Evolutionary conservation across 2,329 filamentous ascomycete genomes (phyloP), one percentile per base, ranked within the genome.

Genomic region (Talaromyces sp.): DNA sequence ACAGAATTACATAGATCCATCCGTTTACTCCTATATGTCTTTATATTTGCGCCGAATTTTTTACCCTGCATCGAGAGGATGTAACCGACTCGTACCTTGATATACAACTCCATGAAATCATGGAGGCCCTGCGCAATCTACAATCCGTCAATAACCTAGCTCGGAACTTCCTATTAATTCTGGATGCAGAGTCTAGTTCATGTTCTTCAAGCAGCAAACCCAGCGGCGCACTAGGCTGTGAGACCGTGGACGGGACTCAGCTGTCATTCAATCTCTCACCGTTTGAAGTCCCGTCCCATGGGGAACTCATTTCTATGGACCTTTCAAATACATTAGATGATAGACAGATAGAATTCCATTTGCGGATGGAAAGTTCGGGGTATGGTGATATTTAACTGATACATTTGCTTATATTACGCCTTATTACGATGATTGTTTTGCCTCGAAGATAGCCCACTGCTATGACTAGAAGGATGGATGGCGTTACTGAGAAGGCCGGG

Each of bases 41-140:
- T n/a, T 59, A 53, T 37, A 50, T 60, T 28, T 57, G 56, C 33
- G 56, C 55, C 8, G 58, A 60, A 33, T 60, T 60, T 43, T 40
- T 60, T 13, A 37, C 9, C 6, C 21, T 35, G 19, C 28, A 51
- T 13, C 33, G 39, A 33, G 53, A 60, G 21, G 39, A 39, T 28
- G 55, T 10, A 8, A 7, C 22, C n/a, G n/a, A 41, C 22, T 39
- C 48, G 37, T 51, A 37, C 19, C 19, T 51, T 17, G 55, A 57
- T 13, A 11, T 39, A 13, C 53, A 51, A 39, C n/a, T 58, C 1
- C 22, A 59, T 41, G 43, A 60, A 41, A 40, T 60, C 17, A 35
- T 59, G 35, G 50, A 57, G 2, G 55, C 58, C 17, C 25, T 60
- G n/a, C 40, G 53, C 3, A 36, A 41, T 37, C n/a, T 60, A 17